Percentiles rank a stretch among this genome's conserved stretches.
These are phyloP conservation scores for Trichaptum fuscoviolaceum DNA, from an alignment of 768 basidiomycete species.

Conservation along the genomic window DNA sequence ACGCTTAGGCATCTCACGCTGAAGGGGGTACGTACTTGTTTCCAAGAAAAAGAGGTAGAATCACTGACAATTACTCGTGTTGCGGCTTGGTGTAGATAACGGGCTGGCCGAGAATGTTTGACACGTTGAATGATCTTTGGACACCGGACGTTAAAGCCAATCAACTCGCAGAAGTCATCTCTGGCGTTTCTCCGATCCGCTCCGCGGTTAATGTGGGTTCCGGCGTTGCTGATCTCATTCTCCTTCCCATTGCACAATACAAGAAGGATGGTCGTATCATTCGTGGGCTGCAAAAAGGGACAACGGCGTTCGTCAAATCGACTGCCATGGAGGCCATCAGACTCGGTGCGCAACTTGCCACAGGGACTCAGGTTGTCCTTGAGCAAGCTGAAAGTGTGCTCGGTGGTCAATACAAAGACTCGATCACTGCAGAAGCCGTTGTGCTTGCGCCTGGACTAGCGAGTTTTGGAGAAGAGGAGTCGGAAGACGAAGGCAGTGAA, in stretches of 20 bases:
- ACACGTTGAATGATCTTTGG: slow-evolving; percentile 96
- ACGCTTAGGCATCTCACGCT: slow-evolving; percentile 89
- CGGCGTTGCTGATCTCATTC: slow-evolving; percentile 91
- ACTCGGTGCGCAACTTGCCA: slow-evolving; percentile 88
- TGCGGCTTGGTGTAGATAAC: slow-evolving; percentile 53
- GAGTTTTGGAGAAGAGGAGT: slow-evolving; percentile 12
- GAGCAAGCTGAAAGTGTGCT: slow-evolving; percentile 92
- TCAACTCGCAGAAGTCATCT: slow-evolving; percentile 94
- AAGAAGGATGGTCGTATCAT: slow-evolving; percentile 93
- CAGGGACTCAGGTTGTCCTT: slow-evolving; percentile 95
- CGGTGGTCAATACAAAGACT: slow-evolving; percentile 67
- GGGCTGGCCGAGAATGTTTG: slow-evolving; percentile 87
- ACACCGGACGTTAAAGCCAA: slow-evolving; percentile 99
- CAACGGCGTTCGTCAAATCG: slow-evolving; percentile 87
- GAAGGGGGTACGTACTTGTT: slow-evolving; percentile 63
- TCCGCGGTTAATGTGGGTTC: slow-evolving; percentile 97
- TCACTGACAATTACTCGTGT: neutral
- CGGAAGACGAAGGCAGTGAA: slow-evolving; percentile 40
- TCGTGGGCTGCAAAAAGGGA: slow-evolving; percentile 90
- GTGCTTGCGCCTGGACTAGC: slow-evolving; percentile 17
- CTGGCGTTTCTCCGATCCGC: slow-evolving; percentile 92
- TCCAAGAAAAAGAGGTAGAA: neutral
- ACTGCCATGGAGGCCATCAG: slow-evolving; percentile 96
- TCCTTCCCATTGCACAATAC: slow-evolving; percentile 96
- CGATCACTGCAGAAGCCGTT: slow-evolving; percentile 63